Evolutionary conservation across 371 early-diverging fungal genomes (phyloP), one percentile per base, ranked within the genome.

Genomic region (Dichotomocladium elegans): DNA sequence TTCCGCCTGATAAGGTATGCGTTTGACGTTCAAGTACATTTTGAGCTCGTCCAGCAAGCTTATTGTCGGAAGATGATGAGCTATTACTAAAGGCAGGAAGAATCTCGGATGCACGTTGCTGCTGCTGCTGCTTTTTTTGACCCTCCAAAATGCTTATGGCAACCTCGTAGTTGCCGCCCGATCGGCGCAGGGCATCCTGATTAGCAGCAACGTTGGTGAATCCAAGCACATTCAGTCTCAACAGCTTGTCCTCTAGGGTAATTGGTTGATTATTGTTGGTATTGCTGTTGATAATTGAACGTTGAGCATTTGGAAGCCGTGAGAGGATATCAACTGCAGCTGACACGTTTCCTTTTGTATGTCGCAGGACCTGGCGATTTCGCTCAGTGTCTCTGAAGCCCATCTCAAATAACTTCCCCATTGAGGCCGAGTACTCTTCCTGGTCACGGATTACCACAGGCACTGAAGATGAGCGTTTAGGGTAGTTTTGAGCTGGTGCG

Each of bases 261-360:
- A 73, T 52, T 53, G 47, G 53, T 55, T 12, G 17, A n/a, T n/a
- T n/a, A n/a, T n/a, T n/a, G n/a, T n/a, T n/a, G n/a, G n/a, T n/a
- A n/a, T n/a, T n/a, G 19, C 35, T 53, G 51, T n/a, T 47, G 31
- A 11, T 44, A 33, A 53, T 24, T 42, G 41, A 68, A 24, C 6
- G 52, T 47, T 24, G 81, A 29, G 71, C 68, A 33, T 68, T 66
- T 27, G 71, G 63, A 2, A 73, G 59, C 25, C 76, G 65, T 19
- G 77, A 72, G 28, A 94, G 56, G 21, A 90, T 68, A 61, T 88
- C 89, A 24, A 92, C 72, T 7, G 93, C 87, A 10, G 74, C 70
- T 17, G 86, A 82, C 9, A 94, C 54, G 41, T 82, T 81, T 25
- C 94, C 94, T 25, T 83, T 78, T n/a, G 88, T 82, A 35, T 79